These are phyloP conservation scores for Metschnikowia henanensis DNA, from an alignment of 805 yeast species.

Conservation along the genomic window DNA sequence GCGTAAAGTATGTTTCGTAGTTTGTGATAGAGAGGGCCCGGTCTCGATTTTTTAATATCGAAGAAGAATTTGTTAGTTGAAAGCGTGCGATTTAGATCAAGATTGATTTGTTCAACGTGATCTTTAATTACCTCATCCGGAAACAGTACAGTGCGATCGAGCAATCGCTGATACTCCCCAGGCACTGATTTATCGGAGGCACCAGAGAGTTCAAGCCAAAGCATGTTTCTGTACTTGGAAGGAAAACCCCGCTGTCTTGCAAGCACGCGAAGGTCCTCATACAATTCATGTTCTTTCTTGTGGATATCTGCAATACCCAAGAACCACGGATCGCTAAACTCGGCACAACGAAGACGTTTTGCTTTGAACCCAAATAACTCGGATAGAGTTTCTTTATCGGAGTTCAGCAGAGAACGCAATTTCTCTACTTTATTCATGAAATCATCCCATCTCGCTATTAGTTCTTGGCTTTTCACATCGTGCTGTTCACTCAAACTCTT, in stretches of 20 bases:
- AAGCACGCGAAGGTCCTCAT: too few relatives aligned
- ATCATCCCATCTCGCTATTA: conserved; percentile 46
- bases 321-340: conserved; percentile 10
- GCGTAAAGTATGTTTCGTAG: conserved; percentile 50
- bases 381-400: conserved; percentile 3
- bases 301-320: conserved; percentile 23
- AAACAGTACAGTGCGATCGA: conserved; percentile 11
- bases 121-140: conserved; percentile 6
- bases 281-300: conserved; percentile 5
- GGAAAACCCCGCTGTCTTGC: conserved; percentile 49
- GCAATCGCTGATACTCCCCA: conserved; percentile 44
- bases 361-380: conserved; percentile 43
- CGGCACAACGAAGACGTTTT: conserved; percentile 26
- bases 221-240: conserved; percentile 41
- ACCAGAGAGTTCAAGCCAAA: conserved; percentile 59
- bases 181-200: conserved; percentile 44
- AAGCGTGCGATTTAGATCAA: conserved; percentile 56
- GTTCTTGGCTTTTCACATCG: conserved; percentile 41
- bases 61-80: conserved; percentile 53
- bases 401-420: conserved; percentile 6
- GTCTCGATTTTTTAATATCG: conserved; percentile 35
- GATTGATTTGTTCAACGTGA: conserved; percentile 48
- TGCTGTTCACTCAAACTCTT: conserved; percentile 43
- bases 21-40: conserved; percentile 54
- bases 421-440: conserved; percentile 36